Evolutionary conservation across 2,329 filamentous ascomycete species (phyloP).

Genomic region (Trichoderma koningiopsis): DNA sequence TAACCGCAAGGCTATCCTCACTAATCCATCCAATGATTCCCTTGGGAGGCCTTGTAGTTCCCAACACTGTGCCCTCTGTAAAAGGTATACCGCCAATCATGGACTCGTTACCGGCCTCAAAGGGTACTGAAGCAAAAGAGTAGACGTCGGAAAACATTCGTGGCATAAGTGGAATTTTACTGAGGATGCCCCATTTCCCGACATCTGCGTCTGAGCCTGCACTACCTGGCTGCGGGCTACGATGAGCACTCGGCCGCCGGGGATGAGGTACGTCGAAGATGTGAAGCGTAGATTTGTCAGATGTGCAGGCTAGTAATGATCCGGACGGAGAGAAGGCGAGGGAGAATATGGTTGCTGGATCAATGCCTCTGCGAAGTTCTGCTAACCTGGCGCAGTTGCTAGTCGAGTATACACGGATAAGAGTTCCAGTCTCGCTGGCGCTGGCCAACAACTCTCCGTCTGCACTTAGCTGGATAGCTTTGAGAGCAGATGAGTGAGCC

Average conservation of each 20-base stretch:
- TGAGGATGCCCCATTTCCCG: conserved; percentile 83
- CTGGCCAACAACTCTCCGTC: conserved; percentile 84
- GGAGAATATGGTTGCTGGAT: conserved; percentile 84
- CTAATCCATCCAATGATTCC: conserved; percentile 83
- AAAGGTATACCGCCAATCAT: conserved; percentile 48
- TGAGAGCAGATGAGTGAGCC: conserved; percentile 78
- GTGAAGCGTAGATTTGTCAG: conserved; percentile 94
- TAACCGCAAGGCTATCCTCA: conserved; percentile 71
- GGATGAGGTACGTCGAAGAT: conserved; percentile 80
- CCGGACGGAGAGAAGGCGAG: conserved; percentile 84
- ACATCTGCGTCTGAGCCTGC: conserved; percentile 49
- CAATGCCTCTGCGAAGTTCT: conserved; percentile 86
- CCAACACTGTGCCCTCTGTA: conserved; percentile 50
- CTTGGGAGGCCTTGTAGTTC: conserved; percentile 66
- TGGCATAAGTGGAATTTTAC: conserved; percentile 81
- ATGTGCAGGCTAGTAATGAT: conserved; percentile 82
- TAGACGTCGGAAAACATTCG: conserved; percentile 88
- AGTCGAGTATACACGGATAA: conserved; percentile 84
- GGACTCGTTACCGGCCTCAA: conserved; percentile 79
- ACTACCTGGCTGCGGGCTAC: conserved; percentile 36
- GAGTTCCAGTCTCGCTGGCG: conserved; percentile 86
- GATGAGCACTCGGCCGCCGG: conserved; percentile 43
- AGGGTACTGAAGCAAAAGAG: conserved; percentile 77
- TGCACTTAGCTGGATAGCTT: conserved; percentile 75
- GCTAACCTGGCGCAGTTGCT: conserved; percentile 76